These are phyloP conservation scores for Neurospora sp. DNA, from an alignment of 495 filamentous ascomycete genomes.

Conservation along the genomic window DNA sequence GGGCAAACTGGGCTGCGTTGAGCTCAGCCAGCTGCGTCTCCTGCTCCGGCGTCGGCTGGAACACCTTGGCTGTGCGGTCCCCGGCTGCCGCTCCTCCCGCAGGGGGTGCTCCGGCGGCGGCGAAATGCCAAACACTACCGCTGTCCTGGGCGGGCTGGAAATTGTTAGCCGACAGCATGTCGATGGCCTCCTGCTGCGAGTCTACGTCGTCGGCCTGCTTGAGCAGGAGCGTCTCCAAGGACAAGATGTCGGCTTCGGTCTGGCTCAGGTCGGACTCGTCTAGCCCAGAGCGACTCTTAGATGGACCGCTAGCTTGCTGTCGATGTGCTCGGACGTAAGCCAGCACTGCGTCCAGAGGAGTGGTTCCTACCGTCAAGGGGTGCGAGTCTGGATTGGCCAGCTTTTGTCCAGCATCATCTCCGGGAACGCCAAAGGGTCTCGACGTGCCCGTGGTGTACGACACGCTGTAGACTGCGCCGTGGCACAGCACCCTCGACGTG, in stretches of 20 bases:
- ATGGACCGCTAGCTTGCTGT: no score
- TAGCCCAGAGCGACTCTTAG: no score
- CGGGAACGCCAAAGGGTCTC: constrained; percentile 20
- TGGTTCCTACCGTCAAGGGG: constrained; percentile 33
- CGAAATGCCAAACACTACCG: constrained; percentile 14
- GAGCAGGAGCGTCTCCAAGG: constrained; percentile 18
- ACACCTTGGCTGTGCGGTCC: no score
- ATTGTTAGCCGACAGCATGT: constrained; percentile 24
- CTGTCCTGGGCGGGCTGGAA: constrained; percentile 14
- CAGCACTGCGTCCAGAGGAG: constrained; percentile 36
- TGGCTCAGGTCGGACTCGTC: neutral
- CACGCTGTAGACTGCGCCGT: constrained; percentile 39
- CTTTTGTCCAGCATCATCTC: constrained; percentile 5
- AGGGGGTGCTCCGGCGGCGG: constrained; percentile 1
- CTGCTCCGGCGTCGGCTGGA: neutral
- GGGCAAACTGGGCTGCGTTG: constrained; percentile 13
- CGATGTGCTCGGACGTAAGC: constrained; percentile 21
- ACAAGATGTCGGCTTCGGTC: no score
- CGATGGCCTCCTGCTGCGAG: constrained; percentile 17
- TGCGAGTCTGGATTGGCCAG: no score
- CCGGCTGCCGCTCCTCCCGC: no score
- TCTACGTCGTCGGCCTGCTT: constrained; percentile 28
- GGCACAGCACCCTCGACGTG: constrained; percentile 17
- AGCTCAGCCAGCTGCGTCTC: constrained; percentile 5
- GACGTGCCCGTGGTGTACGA: constrained; percentile 19